Evolutionary conservation across 2,329 filamentous ascomycete genomes (phyloP), one percentile per base, ranked within the genome.

Genomic region (Trichoderma pleuroti): DNA sequence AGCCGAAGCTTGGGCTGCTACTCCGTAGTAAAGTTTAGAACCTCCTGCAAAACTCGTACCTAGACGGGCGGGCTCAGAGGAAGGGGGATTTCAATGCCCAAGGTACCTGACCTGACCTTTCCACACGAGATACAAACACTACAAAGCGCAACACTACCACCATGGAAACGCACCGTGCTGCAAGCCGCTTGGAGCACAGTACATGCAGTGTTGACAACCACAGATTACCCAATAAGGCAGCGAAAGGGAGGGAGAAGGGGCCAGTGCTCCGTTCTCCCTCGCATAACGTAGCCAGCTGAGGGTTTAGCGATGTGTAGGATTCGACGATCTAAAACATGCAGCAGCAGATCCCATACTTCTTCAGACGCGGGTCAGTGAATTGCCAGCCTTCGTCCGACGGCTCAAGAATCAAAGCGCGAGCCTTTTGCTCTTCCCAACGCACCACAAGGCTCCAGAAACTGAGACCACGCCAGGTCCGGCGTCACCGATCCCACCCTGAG

Each of bases 401-500:
- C 30, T 26, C 42, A 21, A 52, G 39, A 36, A 21, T 36, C 30
- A 30, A 49, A 28, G 36, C 21, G 16, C 21, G 21, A 68, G 54
- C 65, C 36, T 30, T 28, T 60, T 36, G 39, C 54, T 49, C 24
- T 61, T 52, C 1, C n/a, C 39, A 61, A 61, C 26, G 39, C 36
- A 61, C 16, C 66, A 61, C 39, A 61, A 68, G 66, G 54, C 36
- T 32, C 28, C 66, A 61, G 56, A 36, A 34, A 61, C 30, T 52
- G 56, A 61, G 66, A 49, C 56, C 56, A 68, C 9, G 28, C 66
- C 39, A 49, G 46, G 65, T 28, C 63, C 66, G 66, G 66, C 66
- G 66, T 61, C 66, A 60, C 66, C 66, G 66, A 68, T 68, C 39
- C 54, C 56, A 61, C 56, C 39, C 28, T 60, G 66, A 60, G 56